Base-by-base conservation (phyloP, 1,139 yeast genomes). In the Pneumocystis sp. region DNA sequence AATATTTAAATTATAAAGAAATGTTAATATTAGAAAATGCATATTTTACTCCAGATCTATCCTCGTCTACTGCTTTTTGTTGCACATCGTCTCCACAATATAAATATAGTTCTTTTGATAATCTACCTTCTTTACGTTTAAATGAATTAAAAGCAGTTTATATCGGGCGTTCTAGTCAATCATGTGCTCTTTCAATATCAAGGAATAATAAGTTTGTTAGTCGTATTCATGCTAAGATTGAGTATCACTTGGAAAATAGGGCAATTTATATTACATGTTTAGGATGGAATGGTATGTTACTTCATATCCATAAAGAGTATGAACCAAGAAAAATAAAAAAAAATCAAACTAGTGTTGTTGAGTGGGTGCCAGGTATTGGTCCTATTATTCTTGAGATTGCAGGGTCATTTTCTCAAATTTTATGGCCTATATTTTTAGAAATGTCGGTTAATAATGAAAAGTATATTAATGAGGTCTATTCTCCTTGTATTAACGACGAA, bases 271-370 rank as follows among this genome's bases (percentile, higher is more conserved):
- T 59, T 21, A 39, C 44, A 7, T 59, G 61, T 59, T 21, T 59
- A 59, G 61, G 61, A 31, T 59, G 45, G 45, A 59, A 59, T 42
- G 61, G 61, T 4, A 39, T 59, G 45, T 29, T 59, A 12, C 45
- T 59, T 42, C n/a, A 42, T 25, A 15, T 39, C 17, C 61, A 21
- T 19, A 59, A 3, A 7, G 61, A 21, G 12, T 17, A 21, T 31
- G 45, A 21, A 8, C 61, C 61, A 10, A 59, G 45, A 15, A 39
- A 39, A 21, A 21, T 59, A 42, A 42, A 21, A 6, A 59, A 59
- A 31, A 15, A 15, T 12, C 37, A 59, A 12, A 39, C 31, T 10
- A 39, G 61, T 59, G 61, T 31, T 31, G n/a, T 59, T 6, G 61
- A 39, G 21, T 59, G 45, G 44, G 15, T 1, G 10, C 45, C 40